Percentiles rank a stretch among this genome's conserved stretches.
phyloP scores from a whole-genome alignment of 768 basidiomycete species.

The Xerocomellus amylosporus region DNA sequence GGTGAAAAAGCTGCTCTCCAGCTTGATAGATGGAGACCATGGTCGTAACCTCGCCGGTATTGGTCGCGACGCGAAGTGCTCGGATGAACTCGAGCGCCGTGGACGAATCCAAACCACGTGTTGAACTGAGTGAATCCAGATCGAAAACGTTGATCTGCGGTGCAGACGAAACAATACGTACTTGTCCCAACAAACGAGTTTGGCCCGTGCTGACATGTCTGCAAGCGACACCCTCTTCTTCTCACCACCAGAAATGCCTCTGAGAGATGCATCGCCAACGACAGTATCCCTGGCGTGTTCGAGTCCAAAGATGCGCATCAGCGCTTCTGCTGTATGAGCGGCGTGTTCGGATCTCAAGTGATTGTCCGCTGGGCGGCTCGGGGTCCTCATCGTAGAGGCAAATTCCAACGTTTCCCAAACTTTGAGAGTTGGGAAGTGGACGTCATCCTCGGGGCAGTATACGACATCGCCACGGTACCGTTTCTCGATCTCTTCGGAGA shows the following conservation, averaged over 20 bases:
- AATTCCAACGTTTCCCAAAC: conserved; percentile 49
- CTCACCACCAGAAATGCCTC: conserved; percentile 73
- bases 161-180: conserved; percentile 26
- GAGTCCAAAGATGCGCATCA: conserved; percentile 73
- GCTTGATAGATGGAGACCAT: conserved; percentile 88
- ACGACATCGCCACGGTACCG: conserved; percentile 47
- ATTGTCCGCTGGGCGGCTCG: conserved; percentile 26
- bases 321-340: conserved; percentile 40
- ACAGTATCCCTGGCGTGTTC: conserved; percentile 67
- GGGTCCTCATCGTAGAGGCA: conserved; percentile 49
- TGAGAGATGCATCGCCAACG: conserved; percentile 76
- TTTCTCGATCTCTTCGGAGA: conserved; percentile 41
- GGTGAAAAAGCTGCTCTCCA: conserved; percentile 59
- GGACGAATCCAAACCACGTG: conserved; percentile 62
- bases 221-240: conserved; percentile 81
- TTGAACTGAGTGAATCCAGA: conserved; percentile 43
- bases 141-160: not conserved
- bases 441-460: conserved; percentile 36
- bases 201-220: conserved; percentile 63
- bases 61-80: conserved; percentile 61
- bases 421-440: conserved; percentile 36
- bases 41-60: conserved; percentile 50
- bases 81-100: conserved; percentile 74
- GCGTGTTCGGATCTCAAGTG: conserved; percentile 30
- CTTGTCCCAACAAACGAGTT: conserved; percentile 79